Evolutionary conservation across 2,329 filamentous ascomycete species (phyloP).

Genomic region (Neospermospora avenae): DNA sequence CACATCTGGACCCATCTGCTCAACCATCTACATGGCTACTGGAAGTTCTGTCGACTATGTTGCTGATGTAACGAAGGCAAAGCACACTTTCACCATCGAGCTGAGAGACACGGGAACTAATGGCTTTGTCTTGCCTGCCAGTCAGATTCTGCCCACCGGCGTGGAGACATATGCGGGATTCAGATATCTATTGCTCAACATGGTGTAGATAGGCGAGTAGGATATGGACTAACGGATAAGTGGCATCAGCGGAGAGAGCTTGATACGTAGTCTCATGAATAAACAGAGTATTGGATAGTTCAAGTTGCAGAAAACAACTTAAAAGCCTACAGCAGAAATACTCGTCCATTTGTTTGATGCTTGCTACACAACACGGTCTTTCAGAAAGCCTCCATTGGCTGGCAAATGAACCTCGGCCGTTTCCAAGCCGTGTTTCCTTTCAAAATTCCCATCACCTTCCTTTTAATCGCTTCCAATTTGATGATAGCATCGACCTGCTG

Average conservation of each 20-base stretch:
- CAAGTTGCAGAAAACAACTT: too few species aligned
- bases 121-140: slow-evolving; percentile 48
- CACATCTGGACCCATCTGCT: slow-evolving; percentile 49
- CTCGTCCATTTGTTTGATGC: background rate
- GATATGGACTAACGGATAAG: background rate
- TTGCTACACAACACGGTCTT: background rate
- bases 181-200: slow-evolving; percentile 23
- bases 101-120: slow-evolving; percentile 46
- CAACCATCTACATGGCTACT: slow-evolving; percentile 57
- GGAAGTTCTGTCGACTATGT: slow-evolving; percentile 45
- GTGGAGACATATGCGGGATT: slow-evolving; percentile 46
- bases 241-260: background rate
- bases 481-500: background rate
- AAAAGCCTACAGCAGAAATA: background rate
- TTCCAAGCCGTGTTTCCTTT: background rate
- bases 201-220: slow-evolving; percentile 5
- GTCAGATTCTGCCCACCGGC: slow-evolving; percentile 45
- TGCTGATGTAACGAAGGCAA: slow-evolving; percentile 37
- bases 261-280: background rate
- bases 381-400: background rate
- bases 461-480: background rate
- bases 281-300: too few species aligned
- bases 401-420: background rate
- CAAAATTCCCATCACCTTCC: background rate
- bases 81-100: slow-evolving; percentile 44